Conservation (phyloP, 768 basidiomycete genomes). For the Cyclocybe cylindracea region DNA sequence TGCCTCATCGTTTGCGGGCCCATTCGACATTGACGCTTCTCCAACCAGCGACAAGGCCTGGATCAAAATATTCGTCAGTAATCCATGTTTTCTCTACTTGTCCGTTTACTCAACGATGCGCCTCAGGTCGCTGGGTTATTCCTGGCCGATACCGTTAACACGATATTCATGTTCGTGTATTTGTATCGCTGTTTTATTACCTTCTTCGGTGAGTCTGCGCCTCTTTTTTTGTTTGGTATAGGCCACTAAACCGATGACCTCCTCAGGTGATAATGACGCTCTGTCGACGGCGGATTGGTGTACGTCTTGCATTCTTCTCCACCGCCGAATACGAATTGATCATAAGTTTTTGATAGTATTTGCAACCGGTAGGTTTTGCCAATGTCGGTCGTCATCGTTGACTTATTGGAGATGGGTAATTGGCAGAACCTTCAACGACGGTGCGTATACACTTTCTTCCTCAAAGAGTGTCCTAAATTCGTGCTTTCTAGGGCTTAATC, state of each 20-base stretch:
- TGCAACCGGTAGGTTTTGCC: slow-evolving; percentile 30
- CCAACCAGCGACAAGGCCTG: slow-evolving; percentile 40
- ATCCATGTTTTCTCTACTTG: not conserved
- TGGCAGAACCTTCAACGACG: slow-evolving; percentile 44
- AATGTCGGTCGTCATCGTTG: not conserved
- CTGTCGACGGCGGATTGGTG: slow-evolving; percentile 24
- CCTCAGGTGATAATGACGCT: slow-evolving; percentile 13
- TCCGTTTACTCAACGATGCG: not conserved
- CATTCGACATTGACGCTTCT: not conserved
- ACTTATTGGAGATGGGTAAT: not conserved
- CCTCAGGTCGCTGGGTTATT: slow-evolving; percentile 42
- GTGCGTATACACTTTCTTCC: slow-evolving; percentile 21
- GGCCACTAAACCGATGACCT: not conserved
- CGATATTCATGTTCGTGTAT: slow-evolving; percentile 43
- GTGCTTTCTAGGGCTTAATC: slow-evolving; percentile 38
- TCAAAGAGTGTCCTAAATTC: not conserved
- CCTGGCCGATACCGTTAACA: slow-evolving; percentile 50
- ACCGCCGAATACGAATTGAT: not conserved
- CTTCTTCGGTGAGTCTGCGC: slow-evolving; percentile 37
- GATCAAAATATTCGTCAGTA: slow-evolving; percentile 47
- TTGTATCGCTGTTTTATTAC: slow-evolving; percentile 48
- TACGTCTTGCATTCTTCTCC: slow-evolving; percentile 10
- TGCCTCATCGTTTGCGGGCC: slow-evolving; percentile 4
- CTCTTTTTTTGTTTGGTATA: not conserved
- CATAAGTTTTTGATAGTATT: slow-evolving; percentile 32